Percentiles rank a stretch among this genome's conserved stretches.
These are phyloP conservation scores for Vachellia collinsii DNA, from an alignment of 306 rosid species.

Conservation along the genomic window DNA sequence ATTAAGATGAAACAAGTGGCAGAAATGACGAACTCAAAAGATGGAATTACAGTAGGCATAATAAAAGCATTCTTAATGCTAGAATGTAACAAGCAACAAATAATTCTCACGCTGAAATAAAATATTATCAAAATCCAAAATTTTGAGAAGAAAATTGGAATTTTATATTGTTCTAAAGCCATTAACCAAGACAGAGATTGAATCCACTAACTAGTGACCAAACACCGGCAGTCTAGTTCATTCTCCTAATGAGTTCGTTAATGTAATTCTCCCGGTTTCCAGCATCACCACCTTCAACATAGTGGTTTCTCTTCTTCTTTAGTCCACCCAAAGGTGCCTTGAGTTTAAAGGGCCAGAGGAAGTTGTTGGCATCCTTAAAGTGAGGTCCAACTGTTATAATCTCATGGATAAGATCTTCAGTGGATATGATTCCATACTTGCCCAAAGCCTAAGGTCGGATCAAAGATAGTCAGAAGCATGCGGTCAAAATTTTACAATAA, in stretches of 20 bases:
- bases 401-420: conserved; percentile 87
- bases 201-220: not conserved
- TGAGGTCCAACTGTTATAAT: conserved; percentile 88
- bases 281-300: conserved; percentile 95
- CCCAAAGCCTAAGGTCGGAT: conserved; percentile 62
- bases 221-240: conserved; percentile 50
- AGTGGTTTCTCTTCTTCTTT: conserved; percentile 91
- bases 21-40: not conserved
- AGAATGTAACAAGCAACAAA: conserved; percentile 27
- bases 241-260: conserved; percentile 86
- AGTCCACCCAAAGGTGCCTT: conserved; percentile 95
- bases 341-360: conserved; percentile 93
- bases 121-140: conserved; percentile 42
- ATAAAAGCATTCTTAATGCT: conserved; percentile 1
- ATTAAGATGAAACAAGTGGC: not conserved
- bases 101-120: conserved; percentile 17
- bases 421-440: conserved; percentile 66
- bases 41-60: not conserved
- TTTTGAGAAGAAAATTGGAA: not conserved
- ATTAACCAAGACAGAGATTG: too few relatives aligned
- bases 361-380: conserved; percentile 89
- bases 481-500: not conserved
- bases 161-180: too few relatives aligned
- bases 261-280: conserved; percentile 88
- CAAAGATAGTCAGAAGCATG: conserved; percentile 24